These are phyloP conservation scores for Phaeosphaeria sp. DNA, from an alignment of 2,329 filamentous ascomycete genomes.

Conservation along the genomic window DNA sequence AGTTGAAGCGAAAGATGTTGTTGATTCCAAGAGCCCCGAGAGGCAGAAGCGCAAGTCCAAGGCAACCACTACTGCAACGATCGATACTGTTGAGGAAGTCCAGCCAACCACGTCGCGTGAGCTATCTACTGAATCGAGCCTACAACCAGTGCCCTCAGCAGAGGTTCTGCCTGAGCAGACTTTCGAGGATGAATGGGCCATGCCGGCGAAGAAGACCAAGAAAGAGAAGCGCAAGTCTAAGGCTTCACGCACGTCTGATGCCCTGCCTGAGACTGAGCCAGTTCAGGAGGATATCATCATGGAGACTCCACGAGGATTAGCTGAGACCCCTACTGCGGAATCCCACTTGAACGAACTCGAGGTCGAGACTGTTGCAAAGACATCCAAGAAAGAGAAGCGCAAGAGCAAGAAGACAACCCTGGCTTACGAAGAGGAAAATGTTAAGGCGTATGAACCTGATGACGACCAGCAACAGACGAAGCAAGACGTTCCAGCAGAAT, in stretches of 20 bases:
- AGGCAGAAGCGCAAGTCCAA: constrained; percentile 24
- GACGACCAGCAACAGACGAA: background rate
- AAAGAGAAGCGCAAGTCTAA: constrained; percentile 26
- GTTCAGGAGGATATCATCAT: background rate
- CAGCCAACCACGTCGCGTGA: background rate
- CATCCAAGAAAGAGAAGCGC: constrained; percentile 25
- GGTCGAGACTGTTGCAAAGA: constrained; percentile 8
- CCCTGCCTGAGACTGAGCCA: background rate
- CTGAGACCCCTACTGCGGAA: background rate
- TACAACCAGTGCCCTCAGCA: background rate
- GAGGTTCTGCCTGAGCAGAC: constrained; percentile 3
- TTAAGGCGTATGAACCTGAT: background rate
- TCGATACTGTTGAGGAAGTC: background rate
- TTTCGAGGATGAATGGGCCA: constrained; percentile 9
- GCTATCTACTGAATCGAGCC: background rate
- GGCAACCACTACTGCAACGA: constrained; percentile 7
- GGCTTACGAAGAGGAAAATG: constrained; percentile 3
- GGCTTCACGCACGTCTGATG: constrained; percentile 8
- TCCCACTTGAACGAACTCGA: background rate
- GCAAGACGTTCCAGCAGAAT: background rate
- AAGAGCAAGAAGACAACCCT: constrained; percentile 23
- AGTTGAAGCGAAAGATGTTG: constrained; percentile 7
- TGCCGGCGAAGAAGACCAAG: constrained; percentile 19
- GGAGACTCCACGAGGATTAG: background rate
- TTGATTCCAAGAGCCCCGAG: constrained; percentile 18